Evolutionary conservation across 2,329 filamentous ascomycete species (phyloP), one percentile per base, ranked within the genome.

Genomic region (Alternaria metachromatica): DNA sequence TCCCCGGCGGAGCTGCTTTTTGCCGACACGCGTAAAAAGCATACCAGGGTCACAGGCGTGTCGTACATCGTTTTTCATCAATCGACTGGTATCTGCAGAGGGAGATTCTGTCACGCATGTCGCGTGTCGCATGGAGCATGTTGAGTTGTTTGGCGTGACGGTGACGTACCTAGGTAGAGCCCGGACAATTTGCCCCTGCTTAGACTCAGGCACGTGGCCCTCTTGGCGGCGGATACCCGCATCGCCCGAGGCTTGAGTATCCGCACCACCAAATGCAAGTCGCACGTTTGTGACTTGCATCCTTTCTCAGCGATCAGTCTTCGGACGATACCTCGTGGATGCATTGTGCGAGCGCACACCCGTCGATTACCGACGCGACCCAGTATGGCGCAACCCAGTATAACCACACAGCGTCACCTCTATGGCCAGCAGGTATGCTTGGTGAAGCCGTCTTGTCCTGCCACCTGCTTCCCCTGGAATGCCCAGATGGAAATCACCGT

Each of bases 401-500:
- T 28, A 53, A 41, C 28, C 33, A 25, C 7, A 4, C 6, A 45
- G n/a, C 41, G 28, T 41, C 13, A 26, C 45, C 6, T 8, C 21
- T 3, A 57, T 33, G 21, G 41, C 28, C 30, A 33, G 30, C 46
- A 37, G 3, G 28, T 12, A 37, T 37, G 2, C 28, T 13, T 20
- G 28, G 49, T 18, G 33, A 18, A 59, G 48, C 12, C 55, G 28
- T n/a, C 28, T 28, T 33, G 23, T 43, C 21, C 54, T 56, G 43
- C 5, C 28, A 28, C 30, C n/a, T 59, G 18, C 43, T 49, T 51
- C 28, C 33, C 45, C 45, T 43, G 48, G 43, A 59, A 28, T 18
- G 56, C 60, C 60, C 50, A 63, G 56, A 44, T 37, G 33, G 37
- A 28, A 37, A 53, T 55, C 77, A 58, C 55, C 46, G 23, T 43